A percentile compares a stretch with the other conserved stretches of the same genome.
phyloP scores from a whole-genome alignment of 1,284 basidiomycete species.

The Omphalotus olearius region DNA sequence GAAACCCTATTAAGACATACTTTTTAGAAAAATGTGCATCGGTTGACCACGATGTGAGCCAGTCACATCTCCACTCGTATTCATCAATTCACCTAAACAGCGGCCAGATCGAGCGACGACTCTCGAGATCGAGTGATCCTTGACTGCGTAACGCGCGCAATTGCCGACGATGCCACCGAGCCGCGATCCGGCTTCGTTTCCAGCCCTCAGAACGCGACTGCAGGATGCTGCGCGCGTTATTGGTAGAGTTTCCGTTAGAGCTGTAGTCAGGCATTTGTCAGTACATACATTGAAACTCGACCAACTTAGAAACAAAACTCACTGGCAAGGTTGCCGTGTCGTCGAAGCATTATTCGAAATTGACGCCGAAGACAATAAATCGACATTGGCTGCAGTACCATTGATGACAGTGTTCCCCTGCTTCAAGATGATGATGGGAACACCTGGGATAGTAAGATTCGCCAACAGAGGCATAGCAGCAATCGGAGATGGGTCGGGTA shows the following conservation, averaged over 20 bases:
- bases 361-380: neutral
- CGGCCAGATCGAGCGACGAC: too few relatives aligned
- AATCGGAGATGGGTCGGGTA: constrained; percentile 34
- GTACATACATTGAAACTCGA: too few relatives aligned
- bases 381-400: too few relatives aligned
- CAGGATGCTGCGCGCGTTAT: neutral
- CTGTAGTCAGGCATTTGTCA: neutral
- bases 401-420: neutral
- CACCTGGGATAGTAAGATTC: neutral
- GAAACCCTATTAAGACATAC: too few relatives aligned
- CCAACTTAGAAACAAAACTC: neutral
- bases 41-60: too few relatives aligned
- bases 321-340: neutral
- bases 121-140: too few relatives aligned
- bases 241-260: neutral
- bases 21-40: too few relatives aligned
- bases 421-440: neutral
- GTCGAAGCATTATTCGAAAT: neutral
- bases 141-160: neutral
- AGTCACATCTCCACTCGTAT: too few relatives aligned
- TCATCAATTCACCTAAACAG: too few relatives aligned
- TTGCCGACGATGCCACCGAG: constrained; percentile 1
- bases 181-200: constrained; percentile 10
- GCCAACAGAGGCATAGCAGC: constrained; percentile 30
- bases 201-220: neutral